phyloP scores from a whole-genome alignment of 1,284 basidiomycete genomes.

The Tausonia pullulans region DNA sequence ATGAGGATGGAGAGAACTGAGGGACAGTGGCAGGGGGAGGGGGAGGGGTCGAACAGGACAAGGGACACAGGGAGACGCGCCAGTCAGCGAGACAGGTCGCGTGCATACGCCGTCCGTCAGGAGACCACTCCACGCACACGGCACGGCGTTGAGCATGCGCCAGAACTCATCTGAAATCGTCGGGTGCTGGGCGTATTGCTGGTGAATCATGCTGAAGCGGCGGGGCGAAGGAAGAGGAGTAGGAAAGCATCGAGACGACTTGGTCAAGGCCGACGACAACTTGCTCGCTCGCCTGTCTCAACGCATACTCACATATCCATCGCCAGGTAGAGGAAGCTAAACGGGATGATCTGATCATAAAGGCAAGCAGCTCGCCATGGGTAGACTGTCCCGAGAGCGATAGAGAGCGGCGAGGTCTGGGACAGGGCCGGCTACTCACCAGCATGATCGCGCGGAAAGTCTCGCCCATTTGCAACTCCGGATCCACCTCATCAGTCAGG shows the following conservation, averaged over 20 bases:
- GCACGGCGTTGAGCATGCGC: conserved; percentile 9
- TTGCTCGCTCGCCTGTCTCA: background rate
- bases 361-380: background rate
- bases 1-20: conserved; percentile 4
- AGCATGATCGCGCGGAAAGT: no score
- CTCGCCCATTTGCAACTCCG: no score
- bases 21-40: background rate
- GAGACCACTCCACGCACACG: background rate
- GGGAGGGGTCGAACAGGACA: background rate
- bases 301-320: conserved; percentile 16
- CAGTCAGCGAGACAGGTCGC: background rate
- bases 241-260: no score
- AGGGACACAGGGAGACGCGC: no score
- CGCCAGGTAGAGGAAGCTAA: conserved; percentile 12
- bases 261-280: background rate
- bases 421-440: no score
- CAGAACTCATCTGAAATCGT: conserved; percentile 7
- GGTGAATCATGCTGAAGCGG: conserved; percentile 12
- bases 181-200: conserved; percentile 14
- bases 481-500: no score
- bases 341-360: conserved; percentile 12
- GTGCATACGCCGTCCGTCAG: background rate
- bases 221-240: background rate
- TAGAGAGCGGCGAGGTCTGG: background rate
- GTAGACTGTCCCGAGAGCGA: background rate